Conservation (phyloP, 75 land plant species). For the Pseudotsuga menziesii region DNA sequence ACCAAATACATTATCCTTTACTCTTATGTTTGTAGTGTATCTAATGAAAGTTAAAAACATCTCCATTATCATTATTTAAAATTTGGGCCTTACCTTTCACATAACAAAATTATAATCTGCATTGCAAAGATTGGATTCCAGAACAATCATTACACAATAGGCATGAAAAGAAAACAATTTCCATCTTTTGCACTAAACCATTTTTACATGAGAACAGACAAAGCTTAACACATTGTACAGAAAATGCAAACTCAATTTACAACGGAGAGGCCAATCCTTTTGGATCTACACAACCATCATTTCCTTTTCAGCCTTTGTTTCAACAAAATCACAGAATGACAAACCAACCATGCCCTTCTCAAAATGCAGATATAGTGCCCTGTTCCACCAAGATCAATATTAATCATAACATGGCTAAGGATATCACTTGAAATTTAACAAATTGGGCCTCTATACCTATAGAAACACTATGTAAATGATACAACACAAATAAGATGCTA, state of each 20-base stretch:
- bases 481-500: too few relatives aligned
- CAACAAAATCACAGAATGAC: slow-evolving; percentile 95
- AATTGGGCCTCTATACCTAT: too few relatives aligned
- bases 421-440: too few relatives aligned
- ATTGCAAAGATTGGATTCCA: not conserved
- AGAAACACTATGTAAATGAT: too few relatives aligned
- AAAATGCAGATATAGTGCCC: slow-evolving; percentile 92
- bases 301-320: slow-evolving; percentile 82
- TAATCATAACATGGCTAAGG: not conserved
- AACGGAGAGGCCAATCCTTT: slow-evolving; percentile 94
- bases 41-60: not conserved
- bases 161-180: not conserved
- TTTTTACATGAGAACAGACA: not conserved
- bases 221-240: not conserved
- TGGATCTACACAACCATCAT: slow-evolving; percentile 76
- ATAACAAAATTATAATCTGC: not conserved
- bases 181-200: not conserved
- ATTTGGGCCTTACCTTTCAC: not conserved
- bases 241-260: slow-evolving; percentile 43
- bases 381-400: slow-evolving; percentile 8
- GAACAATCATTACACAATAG: not conserved
- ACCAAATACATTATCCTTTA: not conserved
- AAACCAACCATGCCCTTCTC: slow-evolving; percentile 97
- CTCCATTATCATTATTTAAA: not conserved
- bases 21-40: not conserved